These are phyloP conservation scores for Podila verticillata DNA, from an alignment of 192 early-diverging fungal genomes.

Conservation along the genomic window DNA sequence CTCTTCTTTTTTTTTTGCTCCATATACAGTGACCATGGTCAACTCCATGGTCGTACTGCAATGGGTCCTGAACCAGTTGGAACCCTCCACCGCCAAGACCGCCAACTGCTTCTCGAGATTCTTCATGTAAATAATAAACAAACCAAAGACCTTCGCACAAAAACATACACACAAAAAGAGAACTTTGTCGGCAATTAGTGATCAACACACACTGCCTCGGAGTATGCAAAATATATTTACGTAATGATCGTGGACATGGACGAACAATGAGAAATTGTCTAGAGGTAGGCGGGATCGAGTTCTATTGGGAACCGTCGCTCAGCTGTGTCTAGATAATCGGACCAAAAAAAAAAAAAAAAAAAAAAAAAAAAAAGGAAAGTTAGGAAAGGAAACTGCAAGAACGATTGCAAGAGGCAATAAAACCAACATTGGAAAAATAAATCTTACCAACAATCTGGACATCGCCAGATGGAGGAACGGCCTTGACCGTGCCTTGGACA, in stretches of 20 bases:
- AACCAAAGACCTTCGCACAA: not conserved
- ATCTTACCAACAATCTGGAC: slow-evolving; percentile 25
- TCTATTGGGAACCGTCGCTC: slow-evolving; percentile 20
- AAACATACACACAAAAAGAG: too few species aligned
- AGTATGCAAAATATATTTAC: too few species aligned
- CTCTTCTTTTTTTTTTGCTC: not conserved
- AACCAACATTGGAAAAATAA: not conserved
- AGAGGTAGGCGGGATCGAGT: slow-evolving; percentile 25
- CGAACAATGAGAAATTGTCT: not conserved
- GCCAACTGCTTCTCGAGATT: slow-evolving; percentile 27
- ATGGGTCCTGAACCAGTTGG: slow-evolving; percentile 35
- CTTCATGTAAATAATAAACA: not conserved
- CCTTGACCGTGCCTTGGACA: slow-evolving; percentile 42
- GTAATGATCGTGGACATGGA: too few species aligned
- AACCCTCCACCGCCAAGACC: slow-evolving; percentile 28
- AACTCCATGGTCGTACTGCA: slow-evolving; percentile 31
- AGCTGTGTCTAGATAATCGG: slow-evolving; percentile 4
- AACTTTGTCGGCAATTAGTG: too few species aligned
- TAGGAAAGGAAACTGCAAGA: not conserved
- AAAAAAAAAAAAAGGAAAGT: not conserved
- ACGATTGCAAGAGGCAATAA: not conserved
- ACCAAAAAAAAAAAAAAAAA: not conserved
- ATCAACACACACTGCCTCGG: too few species aligned
- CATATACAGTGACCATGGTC: slow-evolving; percentile 21
- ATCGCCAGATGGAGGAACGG: slow-evolving; percentile 33